A percentile compares a stretch with the other conserved stretches of the same genome.
Conservation (phyloP, 768 basidiomycete genomes). For the Ephemerocybe angulata region DNA sequence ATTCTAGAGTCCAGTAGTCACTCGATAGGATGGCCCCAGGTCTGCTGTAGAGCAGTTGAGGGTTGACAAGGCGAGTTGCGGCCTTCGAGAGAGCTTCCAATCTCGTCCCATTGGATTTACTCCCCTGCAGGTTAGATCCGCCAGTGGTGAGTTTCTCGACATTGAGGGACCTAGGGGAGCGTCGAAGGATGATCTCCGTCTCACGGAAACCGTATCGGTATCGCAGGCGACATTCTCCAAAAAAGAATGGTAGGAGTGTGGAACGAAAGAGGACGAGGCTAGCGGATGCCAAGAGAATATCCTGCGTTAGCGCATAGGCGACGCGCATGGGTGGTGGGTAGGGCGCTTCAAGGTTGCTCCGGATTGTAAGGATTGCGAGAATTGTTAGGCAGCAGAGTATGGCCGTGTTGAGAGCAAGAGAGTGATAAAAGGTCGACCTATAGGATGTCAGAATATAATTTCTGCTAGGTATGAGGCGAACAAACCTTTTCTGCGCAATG, state of each 20-base stretch:
- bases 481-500: conserved; percentile 7
- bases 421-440: conserved; percentile 24
- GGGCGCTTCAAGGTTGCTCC: conserved; percentile 16
- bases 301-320: conserved; percentile 24
- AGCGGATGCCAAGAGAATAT: conserved; percentile 24
- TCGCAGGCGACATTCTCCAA: conserved; percentile 32
- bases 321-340: conserved; percentile 17
- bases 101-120: conserved; percentile 12
- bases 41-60: conserved; percentile 24
- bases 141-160: not conserved
- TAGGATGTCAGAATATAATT: not conserved
- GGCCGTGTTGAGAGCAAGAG: conserved; percentile 23
- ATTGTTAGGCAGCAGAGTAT: conserved; percentile 19
- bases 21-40: conserved; percentile 26
- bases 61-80: conserved; percentile 25
- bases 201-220: conserved; percentile 26
- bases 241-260: conserved; percentile 29
- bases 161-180: conserved; percentile 16
- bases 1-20: conserved; percentile 30
- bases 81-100: conserved; percentile 24
- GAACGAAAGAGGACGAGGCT: conserved; percentile 24
- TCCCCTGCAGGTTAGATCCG: not conserved
- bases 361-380: conserved; percentile 16
- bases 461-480: not conserved
- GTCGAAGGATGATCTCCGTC: conserved; percentile 28